Base-by-base conservation (phyloP, 768 basidiomycete genomes). In the Rhodocollybia butyracea region DNA sequence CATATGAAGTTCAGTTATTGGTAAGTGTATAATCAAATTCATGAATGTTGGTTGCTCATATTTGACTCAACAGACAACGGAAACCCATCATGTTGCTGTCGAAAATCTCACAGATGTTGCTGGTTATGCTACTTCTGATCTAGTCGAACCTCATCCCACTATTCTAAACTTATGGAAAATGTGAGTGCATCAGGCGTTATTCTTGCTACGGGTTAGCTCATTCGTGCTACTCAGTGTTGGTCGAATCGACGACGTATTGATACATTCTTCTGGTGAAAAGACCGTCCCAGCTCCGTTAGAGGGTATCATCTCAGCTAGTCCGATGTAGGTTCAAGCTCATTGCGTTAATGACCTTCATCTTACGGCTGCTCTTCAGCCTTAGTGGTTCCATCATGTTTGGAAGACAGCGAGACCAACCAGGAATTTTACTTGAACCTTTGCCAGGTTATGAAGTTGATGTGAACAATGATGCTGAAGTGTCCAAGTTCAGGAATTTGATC, bases 91-190 rank as follows among this genome's bases (percentile, higher is more conserved):
- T 5, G 61, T 68, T 31, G 69, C 67, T 34, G 30, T 69, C 2
- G 59, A 60, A 17, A 61, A 68, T 21, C 30, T 53, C 22, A 8
- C 51, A 32, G 51, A 53, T n/a, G 50, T 63, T 40, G 58, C 55
- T 36, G 78, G 78, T 8, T 80, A 78, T 48, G 72, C 72, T 1
- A 78, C 72, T 12, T 71, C 69, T 2, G 80, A 80, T 62, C 58
- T 78, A 6, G 76, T 75, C 57, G 53, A 72, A 30, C 69, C 66
- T 31, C 80, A 81, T 57, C 77, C 80, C 0, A 74, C 71, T 5
- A 71, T 73, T 11, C 61, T 69, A 2, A 63, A 69, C 13, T 62
- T 76, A 17, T 82, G 73, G 68, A 78, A 70, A 60, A 73, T 68
- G n/a, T n/a, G n/a, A n/a, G n/a, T n/a, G n/a, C n/a, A n/a, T n/a